Conservation (phyloP, 306 rosid genomes). For the Castanospermum australe region DNA sequence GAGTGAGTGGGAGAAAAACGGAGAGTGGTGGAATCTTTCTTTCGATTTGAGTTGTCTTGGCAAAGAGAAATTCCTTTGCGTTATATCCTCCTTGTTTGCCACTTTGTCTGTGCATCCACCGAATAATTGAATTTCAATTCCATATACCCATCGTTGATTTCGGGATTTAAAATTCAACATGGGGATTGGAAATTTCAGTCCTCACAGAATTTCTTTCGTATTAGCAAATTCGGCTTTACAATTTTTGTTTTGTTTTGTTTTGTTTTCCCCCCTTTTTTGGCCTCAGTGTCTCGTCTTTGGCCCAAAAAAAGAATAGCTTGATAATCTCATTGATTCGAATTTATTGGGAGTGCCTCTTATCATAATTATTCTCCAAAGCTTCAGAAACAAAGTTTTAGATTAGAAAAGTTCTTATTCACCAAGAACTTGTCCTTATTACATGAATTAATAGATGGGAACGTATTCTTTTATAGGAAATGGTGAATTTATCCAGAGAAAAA, state of each 20-base stretch:
- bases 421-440: background rate
- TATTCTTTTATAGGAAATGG: background rate
- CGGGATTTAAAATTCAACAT: too few species aligned
- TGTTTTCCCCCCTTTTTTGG: too few species aligned
- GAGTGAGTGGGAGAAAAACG: too few species aligned
- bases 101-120: too few species aligned
- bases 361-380: background rate
- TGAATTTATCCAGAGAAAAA: background rate
- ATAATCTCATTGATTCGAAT: background rate
- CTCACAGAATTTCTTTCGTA: background rate
- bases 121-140: too few species aligned
- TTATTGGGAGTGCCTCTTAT: background rate
- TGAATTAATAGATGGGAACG: background rate
- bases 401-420: background rate
- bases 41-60: too few species aligned
- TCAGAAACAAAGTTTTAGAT: constrained; percentile 4
- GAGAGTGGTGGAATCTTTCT: too few species aligned
- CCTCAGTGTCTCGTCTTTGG: background rate
- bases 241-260: background rate
- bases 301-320: background rate
- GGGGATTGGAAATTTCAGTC: background rate
- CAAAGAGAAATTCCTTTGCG: too few species aligned
- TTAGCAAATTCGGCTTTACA: background rate
- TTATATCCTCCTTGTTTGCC: too few species aligned
- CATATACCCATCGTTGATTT: too few species aligned